Conservation (phyloP, 1,139 yeast genomes). For the Kazachstania sp. region DNA sequence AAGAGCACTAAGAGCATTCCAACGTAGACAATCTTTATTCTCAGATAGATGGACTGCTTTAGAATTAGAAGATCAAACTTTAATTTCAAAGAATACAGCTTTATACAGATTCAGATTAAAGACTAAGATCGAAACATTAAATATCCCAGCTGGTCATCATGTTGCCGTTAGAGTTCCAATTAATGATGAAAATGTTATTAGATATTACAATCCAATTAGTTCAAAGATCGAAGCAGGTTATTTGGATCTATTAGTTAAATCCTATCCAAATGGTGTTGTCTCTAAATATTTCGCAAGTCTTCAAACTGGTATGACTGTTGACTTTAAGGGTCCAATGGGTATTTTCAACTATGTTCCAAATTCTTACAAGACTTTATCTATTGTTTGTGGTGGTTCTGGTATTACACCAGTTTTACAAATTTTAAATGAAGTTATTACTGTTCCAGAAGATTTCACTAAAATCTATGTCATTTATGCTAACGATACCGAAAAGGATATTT, state of each 20-base stretch:
- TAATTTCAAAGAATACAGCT: slow-evolving; percentile 59
- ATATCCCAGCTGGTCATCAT: slow-evolving; percentile 68
- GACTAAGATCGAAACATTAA: slow-evolving; percentile 51
- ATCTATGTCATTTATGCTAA: slow-evolving; percentile 60
- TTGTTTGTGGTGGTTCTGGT: slow-evolving; percentile 80
- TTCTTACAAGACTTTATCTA: slow-evolving; percentile 52
- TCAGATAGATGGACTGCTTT: slow-evolving; percentile 51
- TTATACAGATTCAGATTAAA: slow-evolving; percentile 62
- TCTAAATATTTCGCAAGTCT: slow-evolving; percentile 56
- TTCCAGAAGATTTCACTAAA: slow-evolving; percentile 54
- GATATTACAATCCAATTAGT: slow-evolving; percentile 70
- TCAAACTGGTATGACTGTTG: slow-evolving; percentile 55
- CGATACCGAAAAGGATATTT: slow-evolving; percentile 63
- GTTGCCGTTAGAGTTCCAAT: slow-evolving; percentile 46
- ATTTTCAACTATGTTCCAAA: slow-evolving; percentile 53
- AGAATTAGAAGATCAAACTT: slow-evolving; percentile 63
- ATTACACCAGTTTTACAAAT: slow-evolving; percentile 73
- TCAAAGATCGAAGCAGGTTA: slow-evolving; percentile 62
- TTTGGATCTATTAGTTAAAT: slow-evolving; percentile 66
- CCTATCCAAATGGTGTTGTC: slow-evolving; percentile 60
- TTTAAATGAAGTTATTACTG: slow-evolving; percentile 48
- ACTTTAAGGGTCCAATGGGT: slow-evolving; percentile 74
- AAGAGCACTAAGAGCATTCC: slow-evolving; percentile 43
- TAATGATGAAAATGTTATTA: slow-evolving; percentile 51
- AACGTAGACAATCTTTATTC: slow-evolving; percentile 40